Percentiles rank a stretch among this genome's conserved stretches.
These are phyloP conservation scores for Colletotrichum sp. DNA, from an alignment of 2,329 filamentous ascomycete genomes.

Conservation along the genomic window DNA sequence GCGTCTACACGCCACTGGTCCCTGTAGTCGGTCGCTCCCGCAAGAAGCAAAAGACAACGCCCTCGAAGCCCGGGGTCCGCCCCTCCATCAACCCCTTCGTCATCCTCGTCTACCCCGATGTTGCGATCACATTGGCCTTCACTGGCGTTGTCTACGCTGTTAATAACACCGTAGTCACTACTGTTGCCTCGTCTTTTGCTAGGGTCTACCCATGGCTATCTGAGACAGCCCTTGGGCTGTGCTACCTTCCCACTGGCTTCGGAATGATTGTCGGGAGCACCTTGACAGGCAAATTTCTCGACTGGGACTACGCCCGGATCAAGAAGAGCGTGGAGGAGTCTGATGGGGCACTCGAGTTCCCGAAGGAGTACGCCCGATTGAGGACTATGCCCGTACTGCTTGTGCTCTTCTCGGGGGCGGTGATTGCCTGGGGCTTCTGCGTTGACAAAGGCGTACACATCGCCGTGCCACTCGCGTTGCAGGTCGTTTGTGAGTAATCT, in stretches of 20 bases:
- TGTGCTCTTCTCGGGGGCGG: conserved; percentile 25
- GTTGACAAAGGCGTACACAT: conserved; percentile 27
- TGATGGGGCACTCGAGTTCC: conserved; percentile 21
- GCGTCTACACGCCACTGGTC: conserved; percentile 24
- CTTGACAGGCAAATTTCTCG: conserved; percentile 32
- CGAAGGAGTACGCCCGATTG: conserved; percentile 30
- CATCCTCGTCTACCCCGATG: conserved; percentile 34
- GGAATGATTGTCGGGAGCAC: conserved; percentile 34
- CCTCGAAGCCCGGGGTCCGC: neutral
- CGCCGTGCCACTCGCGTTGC: conserved; percentile 27
- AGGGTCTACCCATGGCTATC: conserved; percentile 27
- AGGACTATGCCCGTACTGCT: conserved; percentile 29
- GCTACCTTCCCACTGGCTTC: conserved; percentile 33
- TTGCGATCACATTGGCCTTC: conserved; percentile 32
- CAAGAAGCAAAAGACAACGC: neutral
- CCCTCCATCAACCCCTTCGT: conserved; percentile 31
- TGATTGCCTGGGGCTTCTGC: conserved; percentile 33
- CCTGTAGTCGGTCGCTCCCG: conserved; percentile 21
- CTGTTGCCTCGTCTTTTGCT: conserved; percentile 36
- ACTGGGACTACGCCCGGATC: conserved; percentile 31
- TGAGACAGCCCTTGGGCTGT: conserved; percentile 35
- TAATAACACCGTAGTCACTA: conserved; percentile 38
- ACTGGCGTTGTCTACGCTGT: conserved; percentile 38
- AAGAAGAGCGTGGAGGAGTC: conserved; percentile 16
- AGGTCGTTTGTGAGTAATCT: conserved; percentile 27